Conservation (phyloP, 768 basidiomycete species). For the Rhizopogon vinicolor region DNA sequence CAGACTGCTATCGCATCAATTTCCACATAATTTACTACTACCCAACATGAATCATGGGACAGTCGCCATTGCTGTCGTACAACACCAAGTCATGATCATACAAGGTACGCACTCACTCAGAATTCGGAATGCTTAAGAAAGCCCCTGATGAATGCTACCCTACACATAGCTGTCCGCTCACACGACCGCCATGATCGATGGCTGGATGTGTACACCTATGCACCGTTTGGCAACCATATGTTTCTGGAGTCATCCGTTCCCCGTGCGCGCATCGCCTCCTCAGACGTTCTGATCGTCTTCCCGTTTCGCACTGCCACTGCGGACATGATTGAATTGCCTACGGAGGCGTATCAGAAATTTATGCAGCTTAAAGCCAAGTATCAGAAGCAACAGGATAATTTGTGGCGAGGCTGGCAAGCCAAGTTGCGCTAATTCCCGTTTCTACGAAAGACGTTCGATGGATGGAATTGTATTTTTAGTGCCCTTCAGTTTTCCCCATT, state of each 20-base stretch:
- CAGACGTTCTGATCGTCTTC: constrained; percentile 58
- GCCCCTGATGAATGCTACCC: constrained; percentile 4
- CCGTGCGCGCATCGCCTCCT: constrained; percentile 54
- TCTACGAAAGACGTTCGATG: not conserved
- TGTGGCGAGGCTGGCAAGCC: constrained; percentile 50
- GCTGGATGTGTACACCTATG: constrained; percentile 63
- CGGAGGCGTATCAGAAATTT: constrained; percentile 55
- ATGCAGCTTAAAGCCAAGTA: constrained; percentile 47
- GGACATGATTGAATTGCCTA: constrained; percentile 65
- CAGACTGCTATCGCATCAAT: constrained; percentile 11
- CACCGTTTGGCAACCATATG: constrained; percentile 59
- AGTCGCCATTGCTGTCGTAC: constrained; percentile 65
- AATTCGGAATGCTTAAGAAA: not conserved
- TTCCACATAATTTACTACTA: constrained; percentile 1
- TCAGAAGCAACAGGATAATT: constrained; percentile 50
- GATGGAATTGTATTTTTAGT: constrained; percentile 1
- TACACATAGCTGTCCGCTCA: constrained; percentile 44
- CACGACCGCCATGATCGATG: constrained; percentile 52
- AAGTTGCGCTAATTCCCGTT: constrained; percentile 13
- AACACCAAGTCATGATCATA: constrained; percentile 63
- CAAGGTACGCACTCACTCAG: constrained; percentile 41
- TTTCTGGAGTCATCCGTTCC: constrained; percentile 61
- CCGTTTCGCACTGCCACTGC: constrained; percentile 31
- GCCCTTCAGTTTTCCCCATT: not conserved
- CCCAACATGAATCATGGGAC: constrained; percentile 48